Conservation (phyloP, 345 rosid genomes). For the Carallia brachiata region DNA sequence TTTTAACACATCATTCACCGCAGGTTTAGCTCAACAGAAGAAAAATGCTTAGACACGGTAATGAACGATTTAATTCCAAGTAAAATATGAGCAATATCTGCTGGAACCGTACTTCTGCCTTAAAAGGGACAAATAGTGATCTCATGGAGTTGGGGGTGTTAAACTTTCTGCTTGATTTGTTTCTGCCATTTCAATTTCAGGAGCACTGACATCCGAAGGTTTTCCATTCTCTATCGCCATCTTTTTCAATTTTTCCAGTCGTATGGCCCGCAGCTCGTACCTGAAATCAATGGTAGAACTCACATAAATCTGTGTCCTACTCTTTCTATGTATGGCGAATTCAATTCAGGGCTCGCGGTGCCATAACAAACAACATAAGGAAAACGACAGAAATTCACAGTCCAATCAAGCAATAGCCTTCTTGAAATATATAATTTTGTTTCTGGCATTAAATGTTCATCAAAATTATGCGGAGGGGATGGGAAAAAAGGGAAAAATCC, state of each 20-base stretch:
- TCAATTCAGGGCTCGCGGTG: not conserved
- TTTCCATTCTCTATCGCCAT: constrained; percentile 34
- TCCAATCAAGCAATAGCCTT: not conserved
- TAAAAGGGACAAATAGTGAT: not conserved
- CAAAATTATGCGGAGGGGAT: too few species aligned
- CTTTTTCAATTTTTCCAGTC: constrained; percentile 37
- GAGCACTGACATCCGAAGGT: constrained; percentile 21
- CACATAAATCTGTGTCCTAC: not conserved
- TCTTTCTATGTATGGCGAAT: not conserved
- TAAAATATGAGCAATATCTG: constrained; percentile 14
- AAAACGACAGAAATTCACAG: too few species aligned
- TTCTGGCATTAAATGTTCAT: too few species aligned
- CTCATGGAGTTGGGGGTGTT: constrained; percentile 36
- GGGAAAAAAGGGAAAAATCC: too few species aligned
- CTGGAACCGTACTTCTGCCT: constrained; percentile 1
- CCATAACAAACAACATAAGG: too few species aligned
- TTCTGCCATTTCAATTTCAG: constrained; percentile 67
- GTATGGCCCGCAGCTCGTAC: constrained; percentile 51
- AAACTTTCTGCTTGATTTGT: constrained; percentile 27
- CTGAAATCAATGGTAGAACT: constrained; percentile 24
- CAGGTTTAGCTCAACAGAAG: too few species aligned
- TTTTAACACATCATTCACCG: too few species aligned
- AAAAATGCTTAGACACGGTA: too few species aligned
- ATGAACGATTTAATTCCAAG: not conserved
- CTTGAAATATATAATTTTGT: not conserved